Evolutionary conservation across 1,284 basidiomycete genomes (phyloP), one percentile per base, ranked within the genome.

Genomic region (Stygiomarasmius scandens): DNA sequence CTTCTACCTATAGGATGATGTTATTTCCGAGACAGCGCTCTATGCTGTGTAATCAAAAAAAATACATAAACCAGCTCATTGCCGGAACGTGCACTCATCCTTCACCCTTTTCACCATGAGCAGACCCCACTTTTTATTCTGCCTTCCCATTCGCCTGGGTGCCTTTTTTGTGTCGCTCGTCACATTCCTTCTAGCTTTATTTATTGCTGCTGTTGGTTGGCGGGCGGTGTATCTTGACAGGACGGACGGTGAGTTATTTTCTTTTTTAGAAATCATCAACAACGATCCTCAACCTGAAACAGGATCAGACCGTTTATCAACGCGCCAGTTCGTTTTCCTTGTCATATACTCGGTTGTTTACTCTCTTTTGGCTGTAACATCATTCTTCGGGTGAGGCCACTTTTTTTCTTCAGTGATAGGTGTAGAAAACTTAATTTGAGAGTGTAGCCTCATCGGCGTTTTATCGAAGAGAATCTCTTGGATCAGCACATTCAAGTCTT

Each of bases 401-500:
- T 20, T 23, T 25, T 23, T 38, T 2, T 41, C 6, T 12, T n/a
- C 24, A 12, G 19, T 10, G 8, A 1, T 4, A n/a, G 19, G 14
- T 10, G n/a, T 22, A 12, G 16, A 32, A 19, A 23, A 22, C 22
- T 47, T 24, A 8, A 20, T 22, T 19, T n/a, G 1, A 22, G 22
- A 22, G 10, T 36, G 1, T 14, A 58, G 56, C 23, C 38, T 59
- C 14, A 20, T 59, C 10, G 58, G 58, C 5, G 58, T 59, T 8
- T 24, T 59, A 10, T 36, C 46, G 14, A 59, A 59, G 47, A 47
- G 47, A 23, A 45, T 59, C 10, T 52, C 38, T 27, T 59, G 45
- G 44, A 45, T 59, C 12, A 34, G 47, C 16, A 51, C 25, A 11
- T 59, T 59, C 41, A 19, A 47, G 19, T 38, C 49, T 0, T 50